Evolutionary conservation across 2,329 filamentous ascomycete species (phyloP), one percentile per base, ranked within the genome.

Genomic region (Penicillium polonicum): DNA sequence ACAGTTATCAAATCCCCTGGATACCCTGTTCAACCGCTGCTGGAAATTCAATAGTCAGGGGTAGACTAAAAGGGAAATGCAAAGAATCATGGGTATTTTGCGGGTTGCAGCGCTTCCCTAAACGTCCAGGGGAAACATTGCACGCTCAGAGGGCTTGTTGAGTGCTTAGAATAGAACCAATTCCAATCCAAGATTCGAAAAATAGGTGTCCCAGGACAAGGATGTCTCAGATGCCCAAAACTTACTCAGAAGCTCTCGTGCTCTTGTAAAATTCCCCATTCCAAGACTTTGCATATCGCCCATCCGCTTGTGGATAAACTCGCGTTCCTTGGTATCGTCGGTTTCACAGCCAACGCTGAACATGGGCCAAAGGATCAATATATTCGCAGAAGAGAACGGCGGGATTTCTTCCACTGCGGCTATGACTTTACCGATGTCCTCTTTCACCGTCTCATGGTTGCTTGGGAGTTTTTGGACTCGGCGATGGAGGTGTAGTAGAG

Each of bases 291-390:
- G 63, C 67, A 71, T 70, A n/a, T 66, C 64, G 3, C 44, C 48
- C 69, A 71, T 71, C 17, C 69, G 62, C 5, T 50, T 49, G 41
- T 68, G 58, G 42, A 70, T 66, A 15, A 58, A 45, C 0, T 59
- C 29, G 1, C 66, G 61, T 42, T 70, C 64, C 1, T 38, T 50
- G 3, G 13, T 15, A 12, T 59, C 44, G 33, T 65, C 57, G 1
- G 65, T 71, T 45, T 71, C 70, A 50, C 69, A 72, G 1, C 69
- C 70, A 5, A 60, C 67, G 33, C 61, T 72, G n/a, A 72, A 72
- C n/a, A 72, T 60, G 0, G 70, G 70, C 69, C 70, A 72, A 1
- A 72, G 58, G 7, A 71, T 66, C 3, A 71, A 54, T 13, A 71
- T 69, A 38, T 70, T 72, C 5, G 67, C 65, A 0, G 60, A 55